Conservation (phyloP, 805 yeast genomes). For the Candida arabinofermentans region DNA sequence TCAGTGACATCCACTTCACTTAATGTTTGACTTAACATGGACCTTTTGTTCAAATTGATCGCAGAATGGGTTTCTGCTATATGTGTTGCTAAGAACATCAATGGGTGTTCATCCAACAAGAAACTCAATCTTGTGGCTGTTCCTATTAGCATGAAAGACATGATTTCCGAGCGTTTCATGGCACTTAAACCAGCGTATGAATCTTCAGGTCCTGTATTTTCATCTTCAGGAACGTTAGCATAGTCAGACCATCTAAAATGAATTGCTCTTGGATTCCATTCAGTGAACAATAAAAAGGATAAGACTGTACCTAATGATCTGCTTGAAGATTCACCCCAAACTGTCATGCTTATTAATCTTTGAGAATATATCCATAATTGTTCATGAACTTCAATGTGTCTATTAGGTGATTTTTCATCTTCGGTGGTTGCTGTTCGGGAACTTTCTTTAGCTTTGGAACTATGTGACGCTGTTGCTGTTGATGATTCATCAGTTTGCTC, state of each 20-base stretch:
- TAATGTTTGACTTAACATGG: constrained; percentile 71
- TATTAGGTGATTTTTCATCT: constrained; percentile 5
- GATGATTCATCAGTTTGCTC: not conserved
- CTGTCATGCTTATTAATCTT: constrained; percentile 73
- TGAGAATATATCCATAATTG: constrained; percentile 83
- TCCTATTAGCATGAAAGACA: constrained; percentile 94
- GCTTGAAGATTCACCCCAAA: constrained; percentile 92
- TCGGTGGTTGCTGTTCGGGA: not conserved
- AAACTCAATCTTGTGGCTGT: constrained; percentile 83
- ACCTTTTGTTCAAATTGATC: constrained; percentile 71
- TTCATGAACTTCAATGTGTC: constrained; percentile 66
- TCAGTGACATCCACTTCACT: constrained; percentile 54
- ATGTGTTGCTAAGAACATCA: constrained; percentile 79
- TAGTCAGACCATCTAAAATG: constrained; percentile 87
- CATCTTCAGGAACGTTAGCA: constrained; percentile 59
- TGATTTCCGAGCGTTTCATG: constrained; percentile 78
- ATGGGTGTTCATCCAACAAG: constrained; percentile 67
- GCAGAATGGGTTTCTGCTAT: constrained; percentile 80
- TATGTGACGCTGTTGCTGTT: too few relatives aligned
- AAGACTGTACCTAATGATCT: constrained; percentile 82
- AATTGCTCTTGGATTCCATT: constrained; percentile 95
- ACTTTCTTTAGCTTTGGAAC: too few relatives aligned
- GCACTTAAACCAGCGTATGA: constrained; percentile 75
- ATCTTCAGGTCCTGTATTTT: constrained; percentile 33
- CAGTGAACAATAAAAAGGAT: constrained; percentile 81